Percentiles rank a stretch among this genome's conserved stretches.
These are phyloP conservation scores for Nadsonia commutata DNA, from an alignment of 1,139 yeast species.

Conservation along the genomic window DNA sequence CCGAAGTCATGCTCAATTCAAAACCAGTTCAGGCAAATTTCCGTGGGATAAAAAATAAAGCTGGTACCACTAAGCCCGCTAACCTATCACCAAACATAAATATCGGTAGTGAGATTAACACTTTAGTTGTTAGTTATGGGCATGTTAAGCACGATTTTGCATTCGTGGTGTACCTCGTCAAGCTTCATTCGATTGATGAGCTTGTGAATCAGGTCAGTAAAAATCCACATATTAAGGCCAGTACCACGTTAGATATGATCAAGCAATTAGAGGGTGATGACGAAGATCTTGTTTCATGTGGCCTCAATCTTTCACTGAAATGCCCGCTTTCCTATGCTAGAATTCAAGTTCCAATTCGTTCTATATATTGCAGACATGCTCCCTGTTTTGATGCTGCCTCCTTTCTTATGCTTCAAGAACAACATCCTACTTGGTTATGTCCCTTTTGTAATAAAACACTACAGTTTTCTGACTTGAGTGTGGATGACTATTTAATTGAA, in stretches of 20 bases:
- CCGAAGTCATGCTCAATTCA: constrained; percentile 14
- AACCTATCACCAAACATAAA: constrained; percentile 14
- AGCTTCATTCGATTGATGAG: constrained; percentile 11
- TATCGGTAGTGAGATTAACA: constrained; percentile 4
- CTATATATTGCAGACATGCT: constrained; percentile 25
- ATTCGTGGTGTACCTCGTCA: constrained; percentile 18
- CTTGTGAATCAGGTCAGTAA: constrained; percentile 16
- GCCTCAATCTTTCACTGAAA: constrained; percentile 22
- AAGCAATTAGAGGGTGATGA: constrained; percentile 17
- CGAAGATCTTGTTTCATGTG: constrained; percentile 25
- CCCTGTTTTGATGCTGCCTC: constrained; percentile 29
- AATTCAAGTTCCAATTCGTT: constrained; percentile 24
- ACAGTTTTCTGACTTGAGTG: constrained; percentile 19
- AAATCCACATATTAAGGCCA: constrained; percentile 19
- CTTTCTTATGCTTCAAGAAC: constrained; percentile 26
- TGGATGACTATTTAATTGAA: constrained; percentile 25
- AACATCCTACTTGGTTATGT: constrained; percentile 31
- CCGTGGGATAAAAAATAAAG: constrained; percentile 25
- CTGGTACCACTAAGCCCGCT: constrained; percentile 27
- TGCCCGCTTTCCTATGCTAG: constrained; percentile 27
- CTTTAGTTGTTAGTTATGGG: constrained; percentile 15
- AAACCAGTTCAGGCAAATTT: constrained; percentile 15
- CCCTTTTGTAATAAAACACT: constrained; percentile 26
- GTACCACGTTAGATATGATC: constrained; percentile 16
- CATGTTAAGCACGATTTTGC: constrained; percentile 14